Conservation (phyloP, 169 alveolate species). For the Plasmodium vinckei region DNA sequence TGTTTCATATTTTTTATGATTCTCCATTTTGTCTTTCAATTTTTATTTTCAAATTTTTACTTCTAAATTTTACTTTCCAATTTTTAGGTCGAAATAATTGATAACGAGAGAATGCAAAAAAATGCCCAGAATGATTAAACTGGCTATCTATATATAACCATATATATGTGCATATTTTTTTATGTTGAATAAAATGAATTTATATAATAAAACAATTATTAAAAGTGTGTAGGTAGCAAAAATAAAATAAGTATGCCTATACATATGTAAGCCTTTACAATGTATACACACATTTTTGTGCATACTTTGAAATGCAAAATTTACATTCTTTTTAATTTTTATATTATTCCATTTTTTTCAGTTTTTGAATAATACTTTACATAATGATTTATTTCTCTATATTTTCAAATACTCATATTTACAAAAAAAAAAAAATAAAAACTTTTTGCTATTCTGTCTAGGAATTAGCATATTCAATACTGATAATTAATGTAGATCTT, state of each 20-base stretch:
- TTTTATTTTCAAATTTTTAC: background rate
- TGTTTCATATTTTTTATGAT: background rate
- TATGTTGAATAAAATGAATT: background rate
- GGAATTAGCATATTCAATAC: too few relatives aligned
- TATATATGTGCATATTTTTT: conserved; percentile 20
- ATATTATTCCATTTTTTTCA: too few relatives aligned
- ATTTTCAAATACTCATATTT: too few relatives aligned
- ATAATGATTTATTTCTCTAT: too few relatives aligned
- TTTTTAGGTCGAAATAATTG: conserved; percentile 69
- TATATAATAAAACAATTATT: background rate
- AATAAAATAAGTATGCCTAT: background rate
- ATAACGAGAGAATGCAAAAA: conserved; percentile 61
- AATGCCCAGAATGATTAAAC: conserved; percentile 38
- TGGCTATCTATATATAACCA: background rate
- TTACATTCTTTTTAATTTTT: too few relatives aligned
- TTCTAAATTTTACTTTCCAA: background rate
- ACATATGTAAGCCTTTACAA: too few relatives aligned
- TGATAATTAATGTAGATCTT: too few relatives aligned
- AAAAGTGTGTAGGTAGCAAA: background rate
- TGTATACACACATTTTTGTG: too few relatives aligned
- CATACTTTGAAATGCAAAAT: too few relatives aligned
- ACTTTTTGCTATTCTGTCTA: too few relatives aligned
- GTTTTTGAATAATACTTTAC: too few relatives aligned
- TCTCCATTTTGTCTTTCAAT: background rate
- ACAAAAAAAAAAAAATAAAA: too few relatives aligned